Percentiles rank a stretch among this genome's conserved stretches.
These are phyloP conservation scores for Euclidium syriacum DNA, from an alignment of 345 rosid genomes.

Conservation along the genomic window DNA sequence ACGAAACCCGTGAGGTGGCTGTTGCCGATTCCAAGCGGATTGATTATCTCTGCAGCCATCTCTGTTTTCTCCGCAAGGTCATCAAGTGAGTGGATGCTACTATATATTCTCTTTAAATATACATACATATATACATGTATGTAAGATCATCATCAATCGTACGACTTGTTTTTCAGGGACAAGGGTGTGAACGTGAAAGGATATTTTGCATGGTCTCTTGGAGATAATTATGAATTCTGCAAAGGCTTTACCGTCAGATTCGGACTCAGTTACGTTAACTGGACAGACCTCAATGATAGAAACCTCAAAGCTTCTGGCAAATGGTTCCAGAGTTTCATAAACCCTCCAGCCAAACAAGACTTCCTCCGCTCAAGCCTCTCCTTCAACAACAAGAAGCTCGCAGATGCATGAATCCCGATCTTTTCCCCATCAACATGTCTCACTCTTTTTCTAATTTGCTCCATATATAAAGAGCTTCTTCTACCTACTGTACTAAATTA, in stretches of 20 bases:
- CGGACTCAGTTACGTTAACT: conserved; percentile 16
- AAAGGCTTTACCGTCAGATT: conserved; percentile 12
- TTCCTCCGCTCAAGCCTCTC: neutral
- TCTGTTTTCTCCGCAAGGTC: conserved; percentile 17
- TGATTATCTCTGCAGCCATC: conserved; percentile 24
- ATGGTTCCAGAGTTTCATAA: conserved; percentile 12
- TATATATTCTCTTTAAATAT: too few relatives aligned
- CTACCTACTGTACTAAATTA: neutral
- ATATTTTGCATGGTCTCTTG: conserved; percentile 22
- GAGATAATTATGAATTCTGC: conserved; percentile 16
- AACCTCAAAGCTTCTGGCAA: conserved; percentile 6
- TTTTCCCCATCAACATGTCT: too few relatives aligned
- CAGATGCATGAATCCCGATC: too few relatives aligned
- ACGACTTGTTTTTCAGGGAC: conserved; percentile 1
- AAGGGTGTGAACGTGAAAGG: neutral
- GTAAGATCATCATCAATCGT: neutral
- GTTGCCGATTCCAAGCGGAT: neutral
- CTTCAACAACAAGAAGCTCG: too few relatives aligned
- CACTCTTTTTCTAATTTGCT: too few relatives aligned
- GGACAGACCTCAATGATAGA: neutral
- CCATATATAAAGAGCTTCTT: conserved; percentile 3
- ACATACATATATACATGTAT: too few relatives aligned
- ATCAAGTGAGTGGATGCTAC: conserved; percentile 13
- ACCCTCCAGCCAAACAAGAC: neutral
- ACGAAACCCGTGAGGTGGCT: neutral